Evolutionary conservation across 352 stramenopile species (phyloP), one percentile per base, ranked within the genome.

Genomic region (Phytopythium vexans): DNA sequence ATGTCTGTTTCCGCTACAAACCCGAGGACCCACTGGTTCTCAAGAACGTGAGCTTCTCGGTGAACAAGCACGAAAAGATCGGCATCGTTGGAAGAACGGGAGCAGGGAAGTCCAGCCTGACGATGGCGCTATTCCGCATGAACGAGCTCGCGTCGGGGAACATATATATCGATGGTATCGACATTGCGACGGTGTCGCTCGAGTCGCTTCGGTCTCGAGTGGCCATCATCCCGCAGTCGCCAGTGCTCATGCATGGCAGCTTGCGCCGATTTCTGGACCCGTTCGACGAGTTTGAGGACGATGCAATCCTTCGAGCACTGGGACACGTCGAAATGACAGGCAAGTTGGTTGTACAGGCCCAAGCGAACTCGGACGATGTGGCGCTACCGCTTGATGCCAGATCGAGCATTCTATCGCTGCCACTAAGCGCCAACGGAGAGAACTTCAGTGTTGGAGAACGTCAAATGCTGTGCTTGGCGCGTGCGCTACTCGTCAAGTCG

Each of bases 201-300:
- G 44, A 56, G 12, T 63, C 33, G 8, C 54, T 78, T 16, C 62
- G 69, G 3, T 56, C 43, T 1, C 34, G 41, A 1, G 48, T 86
- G 51, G 76, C 75, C 2, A 82, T 86, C 62, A 83, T 83, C 42
- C 71, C 74, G n/a, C 74, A 86, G 52, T 64, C 96, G 31, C 92
- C 94, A 10, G 86, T 97, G 11, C 60, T 98, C 10, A 98, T 98
- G 68, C 88, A 82, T 31, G 94, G 90, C 9, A 80, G 72, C 7
- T 68, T 97, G 14, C 69, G 83, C n/a, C 76, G 65, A 39, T 97
- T 94, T 59, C 53, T 98, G 27, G 89, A 98, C 62, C 92, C 92
- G 12, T 96, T 94, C 54, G 54, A 71, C 36, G 58, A 89, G 42
- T 91, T 82, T 64, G 62, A 49, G n/a, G 82, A 92, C 45, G 62